These are phyloP conservation scores for Ophiosphaerella korrae DNA, from an alignment of 2,329 filamentous ascomycete species.

Conservation along the genomic window DNA sequence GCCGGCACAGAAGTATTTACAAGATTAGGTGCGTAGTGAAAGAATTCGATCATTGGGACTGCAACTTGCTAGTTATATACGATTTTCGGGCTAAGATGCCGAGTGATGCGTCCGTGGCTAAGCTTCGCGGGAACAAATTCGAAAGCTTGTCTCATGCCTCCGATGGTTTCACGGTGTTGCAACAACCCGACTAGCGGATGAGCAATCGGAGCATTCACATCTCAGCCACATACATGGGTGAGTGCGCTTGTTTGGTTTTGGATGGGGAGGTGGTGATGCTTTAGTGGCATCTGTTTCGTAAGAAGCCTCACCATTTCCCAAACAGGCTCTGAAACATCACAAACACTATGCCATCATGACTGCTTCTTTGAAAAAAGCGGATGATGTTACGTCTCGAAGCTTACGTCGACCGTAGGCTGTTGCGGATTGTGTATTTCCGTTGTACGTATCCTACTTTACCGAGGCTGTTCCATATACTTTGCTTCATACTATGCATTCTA, in stretches of 20 bases:
- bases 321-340: conserved; percentile 34
- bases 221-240: conserved; percentile 18
- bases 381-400: too few species aligned
- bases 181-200: conserved; percentile 12
- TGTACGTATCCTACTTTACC: too few species aligned
- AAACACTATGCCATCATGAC: conserved; percentile 10
- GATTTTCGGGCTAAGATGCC: too few species aligned
- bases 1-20: conserved; percentile 33
- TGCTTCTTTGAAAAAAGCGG: too few species aligned
- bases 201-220: conserved; percentile 1
- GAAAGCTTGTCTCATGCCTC: conserved; percentile 26
- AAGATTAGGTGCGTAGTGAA: conserved; percentile 19
- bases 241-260: conserved; percentile 16
- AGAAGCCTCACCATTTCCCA: conserved; percentile 29
- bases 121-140: conserved; percentile 19
- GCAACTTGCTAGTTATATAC: neutral
- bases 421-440: too few species aligned
- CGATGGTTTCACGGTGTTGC: conserved; percentile 31
- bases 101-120: conserved; percentile 1
- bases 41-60: conserved; percentile 8
- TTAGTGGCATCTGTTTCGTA: conserved; percentile 25
- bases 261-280: conserved; percentile 9
- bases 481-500: too few species aligned
- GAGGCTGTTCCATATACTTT: too few species aligned
- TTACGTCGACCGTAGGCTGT: too few species aligned